These are phyloP conservation scores for Iberis pinnata DNA, from an alignment of 345 rosid species.

Conservation along the genomic window DNA sequence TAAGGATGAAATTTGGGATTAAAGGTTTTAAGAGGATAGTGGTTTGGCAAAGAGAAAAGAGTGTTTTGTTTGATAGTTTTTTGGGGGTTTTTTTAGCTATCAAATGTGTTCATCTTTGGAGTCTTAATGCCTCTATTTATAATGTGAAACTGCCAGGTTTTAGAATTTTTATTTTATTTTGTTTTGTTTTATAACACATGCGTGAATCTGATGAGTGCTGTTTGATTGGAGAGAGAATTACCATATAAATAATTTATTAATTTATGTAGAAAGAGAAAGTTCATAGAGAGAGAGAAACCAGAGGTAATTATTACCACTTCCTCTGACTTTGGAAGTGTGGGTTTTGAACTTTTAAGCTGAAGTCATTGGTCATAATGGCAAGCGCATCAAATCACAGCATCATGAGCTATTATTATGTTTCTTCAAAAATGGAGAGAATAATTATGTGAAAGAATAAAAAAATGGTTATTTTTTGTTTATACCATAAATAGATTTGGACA, in stretches of 20 bases:
- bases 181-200: constrained; percentile 13
- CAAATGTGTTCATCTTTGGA: constrained; percentile 17
- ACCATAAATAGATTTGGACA: too few species aligned
- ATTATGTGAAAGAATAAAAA: too few species aligned
- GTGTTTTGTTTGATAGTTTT: constrained; percentile 29
- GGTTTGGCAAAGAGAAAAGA: constrained; percentile 12
- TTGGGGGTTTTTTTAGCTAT: constrained; percentile 19
- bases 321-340: constrained; percentile 34
- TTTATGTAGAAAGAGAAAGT: background rate
- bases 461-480: too few species aligned
- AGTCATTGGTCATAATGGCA: constrained; percentile 15
- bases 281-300: constrained; percentile 3
- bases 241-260: background rate
- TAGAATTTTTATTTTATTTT: background rate
- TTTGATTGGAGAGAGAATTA: constrained; percentile 25
- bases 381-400: background rate
- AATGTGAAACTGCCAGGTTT: constrained; percentile 23
- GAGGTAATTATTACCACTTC: constrained; percentile 25
- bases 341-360: constrained; percentile 16
- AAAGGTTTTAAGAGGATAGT: background rate
- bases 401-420: too few species aligned
- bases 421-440: too few species aligned
- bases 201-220: constrained; percentile 26
- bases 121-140: constrained; percentile 28
- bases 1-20: too few species aligned